phyloP scores from a whole-genome alignment of 257 asterid species.

The Rhazya stricta region DNA sequence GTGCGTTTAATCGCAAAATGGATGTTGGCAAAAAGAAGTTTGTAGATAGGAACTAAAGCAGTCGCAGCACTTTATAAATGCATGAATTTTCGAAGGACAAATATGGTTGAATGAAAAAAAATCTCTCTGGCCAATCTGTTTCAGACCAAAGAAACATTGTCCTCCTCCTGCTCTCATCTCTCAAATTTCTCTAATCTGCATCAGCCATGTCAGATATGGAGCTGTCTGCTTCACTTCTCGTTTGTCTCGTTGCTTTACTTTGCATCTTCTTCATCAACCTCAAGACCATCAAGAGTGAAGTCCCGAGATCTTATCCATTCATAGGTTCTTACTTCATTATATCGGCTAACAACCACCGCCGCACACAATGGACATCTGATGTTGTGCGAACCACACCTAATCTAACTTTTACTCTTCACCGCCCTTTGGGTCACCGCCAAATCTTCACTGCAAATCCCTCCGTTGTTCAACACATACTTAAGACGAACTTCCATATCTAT shows the following conservation, averaged over 20 bases:
- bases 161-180: too few species aligned
- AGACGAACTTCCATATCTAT: constrained; percentile 42
- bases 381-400: constrained; percentile 31
- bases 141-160: too few species aligned
- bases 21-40: too few species aligned
- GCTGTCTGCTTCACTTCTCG: constrained; percentile 20
- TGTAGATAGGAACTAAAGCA: too few species aligned
- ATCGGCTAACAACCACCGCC: constrained; percentile 31
- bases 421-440: constrained; percentile 42
- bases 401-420: constrained; percentile 55
- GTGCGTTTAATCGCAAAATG: too few species aligned
- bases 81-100: too few species aligned
- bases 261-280: constrained; percentile 24
- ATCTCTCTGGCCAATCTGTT: too few species aligned
- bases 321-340: constrained; percentile 45
- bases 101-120: too few species aligned
- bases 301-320: constrained; percentile 48
- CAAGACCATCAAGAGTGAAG: constrained; percentile 5
- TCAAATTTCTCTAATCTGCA: too few species aligned
- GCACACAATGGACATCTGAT: constrained; percentile 53
- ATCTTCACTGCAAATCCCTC: constrained; percentile 57
- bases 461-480: constrained; percentile 64
- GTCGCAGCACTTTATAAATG: too few species aligned
- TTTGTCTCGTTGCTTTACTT: constrained; percentile 28
- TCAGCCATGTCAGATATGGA: constrained; percentile 8